Base-by-base conservation (phyloP, 306 rosid species). In the Adenanthera pavonina region DNA sequence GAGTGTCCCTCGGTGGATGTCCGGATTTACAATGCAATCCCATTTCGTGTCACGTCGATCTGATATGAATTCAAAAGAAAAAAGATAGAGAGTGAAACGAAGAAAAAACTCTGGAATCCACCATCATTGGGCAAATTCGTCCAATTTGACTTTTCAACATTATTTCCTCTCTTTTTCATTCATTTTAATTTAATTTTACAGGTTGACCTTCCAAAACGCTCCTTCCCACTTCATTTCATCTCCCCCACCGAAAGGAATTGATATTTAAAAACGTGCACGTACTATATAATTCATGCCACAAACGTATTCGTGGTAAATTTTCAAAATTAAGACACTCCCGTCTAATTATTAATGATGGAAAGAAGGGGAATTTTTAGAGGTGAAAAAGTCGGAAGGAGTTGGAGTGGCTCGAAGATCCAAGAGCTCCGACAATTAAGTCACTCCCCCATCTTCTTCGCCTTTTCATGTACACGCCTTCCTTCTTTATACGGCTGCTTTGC, bases 31-130 rank as follows among this genome's bases (percentile, higher is more conserved):
- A 53, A 81, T 19, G 43, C 73, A 11, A 0, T 68, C 34, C 73
- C 53, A 68, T 68, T 47, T 79, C 60, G 61, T 84, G 78, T 84
- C 81, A 56, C 64, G 16, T 83, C 82, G 30, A 76, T 49, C 16
- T 7, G 70, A 67, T 34, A 56, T n/a, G 34, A 74, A 66, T 78
- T 57, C 7, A 56, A 25, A 73, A 44, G 33, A 5, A 20, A 12
- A 43, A 20, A 44, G 10, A 25, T 0, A 25, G 30, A 25, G 30
- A 25, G 16, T 3, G 8, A 9, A 69, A 46, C 8, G 0, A 44
- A 69, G 15, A 4, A 0, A 8, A 41, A 66, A 46, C 20, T 40
- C 3, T 16, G 25, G 33, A 30, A 74, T 79, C 8, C 49, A 44
- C 74, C 80, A 79, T 73, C 66, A 38, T 40, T 35, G 36, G 40